Evolutionary conservation across 2,329 filamentous ascomycete genomes (phyloP), one percentile per base, ranked within the genome.

Genomic region (Cordyceps pruinosa): DNA sequence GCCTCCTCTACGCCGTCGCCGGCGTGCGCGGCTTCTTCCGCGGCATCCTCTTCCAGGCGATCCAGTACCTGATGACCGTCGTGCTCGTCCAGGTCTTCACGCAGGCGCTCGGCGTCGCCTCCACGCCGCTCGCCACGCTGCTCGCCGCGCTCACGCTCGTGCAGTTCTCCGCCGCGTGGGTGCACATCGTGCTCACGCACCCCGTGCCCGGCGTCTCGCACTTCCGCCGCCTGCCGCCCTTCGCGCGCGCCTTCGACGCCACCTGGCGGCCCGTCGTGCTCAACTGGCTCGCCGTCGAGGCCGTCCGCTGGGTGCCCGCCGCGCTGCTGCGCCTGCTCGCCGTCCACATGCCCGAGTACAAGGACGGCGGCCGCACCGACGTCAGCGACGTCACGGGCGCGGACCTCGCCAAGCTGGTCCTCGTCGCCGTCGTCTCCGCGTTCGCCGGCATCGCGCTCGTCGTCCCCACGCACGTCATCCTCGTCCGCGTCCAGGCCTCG

Each of bases 401-500:
- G 23, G 66, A 69, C 26, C 64, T 73, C 60, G 74, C 70, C 72
- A 82, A 85, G 72, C 68, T 61, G 15, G 45, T 78, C 9, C 59
- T 77, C 15, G 66, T 86, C 42, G 61, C 75, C 26, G 60, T 78
- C 57, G 61, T 81, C 32, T 66, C 76, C 44, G 61, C 85, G 9
- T 67, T 77, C 57, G 68, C 85, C 54, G 75, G 81, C 57, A 72
- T 87, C 44, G 72, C 90, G 56, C 72, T 92, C 59, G 77, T 89
- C 61, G 80, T 97, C 57, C 92, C 93, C 19, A 83, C 89, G 39
- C 80, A 83, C 59, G 88, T 93, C 32, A 82, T 89, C 23, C 83
- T 96, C 59, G 79, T 88, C 62, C 90, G 93, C 61, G 85, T 96
- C 35, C 90, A 96, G 69, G 91, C 92, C 7, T 93, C 89, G 49